Evolutionary conservation across 768 basidiomycete genomes (phyloP).

Genomic region (Mycena floridula): DNA sequence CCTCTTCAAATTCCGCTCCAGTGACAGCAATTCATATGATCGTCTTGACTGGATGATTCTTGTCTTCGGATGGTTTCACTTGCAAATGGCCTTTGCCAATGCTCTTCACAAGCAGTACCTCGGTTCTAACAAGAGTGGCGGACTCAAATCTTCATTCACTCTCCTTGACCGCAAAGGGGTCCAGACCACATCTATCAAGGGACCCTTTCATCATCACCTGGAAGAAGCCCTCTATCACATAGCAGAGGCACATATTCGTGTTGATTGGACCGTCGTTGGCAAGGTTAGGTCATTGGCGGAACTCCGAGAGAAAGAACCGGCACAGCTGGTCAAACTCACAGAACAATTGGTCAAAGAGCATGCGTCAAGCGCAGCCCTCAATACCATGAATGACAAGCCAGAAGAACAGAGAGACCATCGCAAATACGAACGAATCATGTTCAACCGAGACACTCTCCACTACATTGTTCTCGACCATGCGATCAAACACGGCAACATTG

Average conservation of each 20-base stretch:
- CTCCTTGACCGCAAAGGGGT: slow-evolving; percentile 25
- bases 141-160: slow-evolving; percentile 24
- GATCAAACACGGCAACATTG: slow-evolving; percentile 31
- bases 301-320: slow-evolving; percentile 18
- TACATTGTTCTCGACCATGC: slow-evolving; percentile 30
- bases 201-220: slow-evolving; percentile 27
- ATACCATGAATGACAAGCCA: neutral
- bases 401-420: slow-evolving; percentile 19
- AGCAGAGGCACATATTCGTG: slow-evolving; percentile 29
- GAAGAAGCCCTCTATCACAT: slow-evolving; percentile 29
- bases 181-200: slow-evolving; percentile 15
- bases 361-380: slow-evolving; percentile 26
- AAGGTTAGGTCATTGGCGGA: slow-evolving; percentile 17
- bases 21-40: slow-evolving; percentile 34
- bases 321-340: slow-evolving; percentile 20
- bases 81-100: slow-evolving; percentile 30
- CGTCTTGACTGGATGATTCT: slow-evolving; percentile 27
- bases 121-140: slow-evolving; percentile 20
- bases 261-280: slow-evolving; percentile 22
- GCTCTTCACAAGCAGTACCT: slow-evolving; percentile 36
- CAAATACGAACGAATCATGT: slow-evolving; percentile 23
- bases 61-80: slow-evolving; percentile 35
- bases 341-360: slow-evolving; percentile 16
- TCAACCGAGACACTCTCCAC: slow-evolving; percentile 27
- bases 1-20: slow-evolving; percentile 24